A percentile compares a stretch with the other conserved stretches of the same genome.
These are phyloP conservation scores for Coemansia sp. DNA, from an alignment of 192 early-diverging fungal species.

Conservation along the genomic window DNA sequence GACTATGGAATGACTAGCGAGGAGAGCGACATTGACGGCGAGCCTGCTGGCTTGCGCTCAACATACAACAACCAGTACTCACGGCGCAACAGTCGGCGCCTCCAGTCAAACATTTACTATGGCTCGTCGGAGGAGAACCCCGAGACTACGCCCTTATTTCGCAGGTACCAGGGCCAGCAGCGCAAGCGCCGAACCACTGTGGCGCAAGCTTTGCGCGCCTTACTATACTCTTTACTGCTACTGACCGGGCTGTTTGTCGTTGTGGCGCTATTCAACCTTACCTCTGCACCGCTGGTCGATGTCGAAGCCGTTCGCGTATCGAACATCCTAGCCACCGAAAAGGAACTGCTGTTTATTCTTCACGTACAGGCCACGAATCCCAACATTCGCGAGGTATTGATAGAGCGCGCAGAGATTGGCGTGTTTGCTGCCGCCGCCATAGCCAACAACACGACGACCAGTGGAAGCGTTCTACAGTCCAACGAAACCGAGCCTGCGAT, in stretches of 20 bases:
- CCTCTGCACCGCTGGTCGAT: slow-evolving; percentile 49
- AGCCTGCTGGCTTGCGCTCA: slow-evolving; percentile 46
- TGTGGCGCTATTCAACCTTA: slow-evolving; percentile 48
- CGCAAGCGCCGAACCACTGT: slow-evolving; percentile 33
- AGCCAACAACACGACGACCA: slow-evolving; percentile 11
- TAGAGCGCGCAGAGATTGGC: slow-evolving; percentile 57
- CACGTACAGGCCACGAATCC: slow-evolving; percentile 58
- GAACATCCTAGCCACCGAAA: slow-evolving; percentile 63
- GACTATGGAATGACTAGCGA: slow-evolving; percentile 47
- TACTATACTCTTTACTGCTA: slow-evolving; percentile 18
- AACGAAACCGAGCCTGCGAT: slow-evolving; percentile 48
- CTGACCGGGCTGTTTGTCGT: slow-evolving; percentile 36
- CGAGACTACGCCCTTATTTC: slow-evolving; percentile 50
- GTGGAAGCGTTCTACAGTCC: not conserved
- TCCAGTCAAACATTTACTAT: slow-evolving; percentile 44
- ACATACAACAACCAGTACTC: slow-evolving; percentile 39
- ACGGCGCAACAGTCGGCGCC: slow-evolving; percentile 46
- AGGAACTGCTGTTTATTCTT: slow-evolving; percentile 66
- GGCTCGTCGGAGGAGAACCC: slow-evolving; percentile 50
- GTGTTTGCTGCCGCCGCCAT: slow-evolving; percentile 61
- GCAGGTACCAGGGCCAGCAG: slow-evolving; percentile 32
- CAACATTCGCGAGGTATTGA: slow-evolving; percentile 58
- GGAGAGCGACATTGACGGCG: slow-evolving; percentile 45
- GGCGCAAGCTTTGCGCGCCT: slow-evolving; percentile 21
- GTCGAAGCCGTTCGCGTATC: slow-evolving; percentile 53